Evolutionary conservation across 1,284 basidiomycete genomes (phyloP), one percentile per base, ranked within the genome.

Genomic region (Caloboletus firmus): DNA sequence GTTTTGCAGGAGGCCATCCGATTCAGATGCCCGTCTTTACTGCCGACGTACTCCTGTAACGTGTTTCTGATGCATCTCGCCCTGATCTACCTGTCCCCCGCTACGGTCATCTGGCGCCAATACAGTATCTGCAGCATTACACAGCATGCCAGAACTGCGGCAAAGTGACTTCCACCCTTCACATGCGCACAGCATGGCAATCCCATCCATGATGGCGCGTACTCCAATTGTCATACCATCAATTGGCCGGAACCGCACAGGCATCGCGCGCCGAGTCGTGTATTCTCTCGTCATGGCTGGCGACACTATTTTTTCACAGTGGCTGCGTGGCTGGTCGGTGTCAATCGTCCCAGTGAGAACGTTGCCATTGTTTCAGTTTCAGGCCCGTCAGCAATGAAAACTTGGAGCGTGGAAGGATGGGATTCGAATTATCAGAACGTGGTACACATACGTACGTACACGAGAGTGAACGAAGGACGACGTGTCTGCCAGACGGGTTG

Each of bases 141-240:
- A 45, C n/a, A n/a, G 24, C 22, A 18, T 37, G 11, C n/a, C 35
- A n/a, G 17, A n/a, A 13, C 7, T 18, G 50, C 18, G 15, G 35
- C 39, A 39, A 56, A 43, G 57, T 56, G 1, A 26, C 32, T 35
- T 46, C 34, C 26, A 46, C 43, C 31, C 11, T 51, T 61, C 48
- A 55, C 58, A 46, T 34, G 15, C 7, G 48, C 49, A 60, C 60
- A 55, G 57, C 56, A 45, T 30, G 40, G 39, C 28, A 37, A 28
- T n/a, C n/a, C n/a, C n/a, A n/a, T 40, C 31, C 36, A 43, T 26
- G 22, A 12, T 51, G 46, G 17, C 8, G 9, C n/a, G 2, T 22
- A 20, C 51, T 15, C 26, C 54, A 42, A 51, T 51, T 32, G 30
- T 41, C 18, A 45, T 15, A 9, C 32, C 35, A 55, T 54, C 42